Percentiles rank a stretch among this genome's conserved stretches.
Conservation (phyloP, 192 early-diverging fungal genomes). For the Jimgerdemannia flammicorona region DNA sequence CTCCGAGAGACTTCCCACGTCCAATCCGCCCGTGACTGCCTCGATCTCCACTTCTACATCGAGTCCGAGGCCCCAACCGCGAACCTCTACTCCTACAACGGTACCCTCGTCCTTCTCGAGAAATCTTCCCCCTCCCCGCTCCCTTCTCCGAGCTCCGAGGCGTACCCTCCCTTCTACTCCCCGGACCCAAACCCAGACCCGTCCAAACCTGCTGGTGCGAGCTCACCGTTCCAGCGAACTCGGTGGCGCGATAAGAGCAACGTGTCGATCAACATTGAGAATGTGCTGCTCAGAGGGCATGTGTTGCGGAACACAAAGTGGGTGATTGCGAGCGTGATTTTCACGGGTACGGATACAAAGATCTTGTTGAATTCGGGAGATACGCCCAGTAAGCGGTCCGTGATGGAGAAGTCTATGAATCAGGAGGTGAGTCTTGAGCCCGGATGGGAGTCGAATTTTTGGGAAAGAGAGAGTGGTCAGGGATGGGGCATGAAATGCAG, state of each 20-base stretch:
- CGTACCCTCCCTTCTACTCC: not conserved
- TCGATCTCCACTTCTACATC: constrained; percentile 54
- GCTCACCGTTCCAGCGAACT: not conserved
- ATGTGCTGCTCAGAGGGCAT: constrained; percentile 86
- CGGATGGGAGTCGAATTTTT: too few species aligned
- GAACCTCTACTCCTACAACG: constrained; percentile 75
- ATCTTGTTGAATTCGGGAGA: constrained; percentile 89
- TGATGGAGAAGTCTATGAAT: constrained; percentile 87
- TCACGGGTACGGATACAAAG: constrained; percentile 88
- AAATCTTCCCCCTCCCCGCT: not conserved
- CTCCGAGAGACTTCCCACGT: constrained; percentile 64
- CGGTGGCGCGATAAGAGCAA: constrained; percentile 23
- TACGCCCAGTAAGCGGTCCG: constrained; percentile 86
- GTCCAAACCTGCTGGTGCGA: constrained; percentile 8
- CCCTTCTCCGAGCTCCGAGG: constrained; percentile 21
- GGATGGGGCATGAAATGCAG: too few species aligned
- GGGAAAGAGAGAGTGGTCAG: too few species aligned
- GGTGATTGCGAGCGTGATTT: constrained; percentile 78
- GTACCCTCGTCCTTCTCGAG: constrained; percentile 52
- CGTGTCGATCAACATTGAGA: constrained; percentile 74
- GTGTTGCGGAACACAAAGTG: constrained; percentile 88
- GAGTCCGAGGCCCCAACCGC: constrained; percentile 76
- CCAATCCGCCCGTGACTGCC: constrained; percentile 72
- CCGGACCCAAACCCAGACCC: constrained; percentile 11
- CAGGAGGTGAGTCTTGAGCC: constrained; percentile 37